Base-by-base conservation (phyloP, 257 asterid species). In the Lycium barbarum region DNA sequence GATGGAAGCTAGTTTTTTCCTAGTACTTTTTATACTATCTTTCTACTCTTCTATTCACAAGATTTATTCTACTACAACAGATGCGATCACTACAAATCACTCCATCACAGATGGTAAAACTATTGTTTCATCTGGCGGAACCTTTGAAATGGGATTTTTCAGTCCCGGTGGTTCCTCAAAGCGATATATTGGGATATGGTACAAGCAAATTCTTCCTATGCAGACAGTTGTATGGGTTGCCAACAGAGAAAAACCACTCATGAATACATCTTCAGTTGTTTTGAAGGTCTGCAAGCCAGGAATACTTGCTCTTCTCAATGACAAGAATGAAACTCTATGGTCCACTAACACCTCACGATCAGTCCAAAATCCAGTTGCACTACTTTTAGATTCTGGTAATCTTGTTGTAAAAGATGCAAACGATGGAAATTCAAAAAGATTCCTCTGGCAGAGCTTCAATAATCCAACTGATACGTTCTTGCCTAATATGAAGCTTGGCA, bases 401-500 rank as follows among this genome's bases (percentile, higher is more conserved):
- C 90, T 89, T 54, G 91, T 89, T 66, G 40, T 89, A 38, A 89
- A 83, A 81, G 90, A 89, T 83, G 87, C 84, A 11, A 61, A 58
- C 12, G 88, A 88, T 36, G 68, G 26, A 20, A 85, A 70, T 51
- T 81, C 85, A 2, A 49, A 67, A 53, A 87, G 79, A 45, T 71
- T 80, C 76, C 53, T 85, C 20, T 89, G 89, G 91, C 88, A 87
- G 81, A 87, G 88, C 33, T 89, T 83, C 55, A 88, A 89, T 76
- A 26, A 63, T 74, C 91, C 91, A 12, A 83, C 86, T 0, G 87
- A 89, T 49, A 84, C 87, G 12, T n/a, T 71, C 18, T 73, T 87
- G n/a, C 87, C 89, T 4, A 87, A 88, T 7, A 43, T 83, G 88
- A 87, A 87, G 36, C 51, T 90, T 0, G 94, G 94, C 14, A 33